Conservation (phyloP, 2,329 filamentous ascomycete species). For the Phyllosticta paracitricarpa region DNA sequence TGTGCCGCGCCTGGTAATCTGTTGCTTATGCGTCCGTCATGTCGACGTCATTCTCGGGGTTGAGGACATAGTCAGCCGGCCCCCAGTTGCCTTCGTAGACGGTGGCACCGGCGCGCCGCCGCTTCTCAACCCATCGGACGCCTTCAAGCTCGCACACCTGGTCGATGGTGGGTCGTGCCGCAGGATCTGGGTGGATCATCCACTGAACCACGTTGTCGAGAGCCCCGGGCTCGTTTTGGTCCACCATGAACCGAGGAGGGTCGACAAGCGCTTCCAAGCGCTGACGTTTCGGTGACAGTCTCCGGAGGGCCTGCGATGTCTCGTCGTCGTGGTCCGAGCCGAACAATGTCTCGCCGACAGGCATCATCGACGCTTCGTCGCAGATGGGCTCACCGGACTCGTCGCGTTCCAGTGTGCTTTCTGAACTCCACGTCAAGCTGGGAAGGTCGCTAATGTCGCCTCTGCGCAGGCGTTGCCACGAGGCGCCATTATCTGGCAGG, state of each 20-base stretch:
- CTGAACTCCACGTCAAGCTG: slow-evolving; percentile 70
- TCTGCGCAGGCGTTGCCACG: slow-evolving; percentile 81
- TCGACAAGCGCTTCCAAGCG: slow-evolving; percentile 47
- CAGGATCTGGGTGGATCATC: slow-evolving; percentile 75
- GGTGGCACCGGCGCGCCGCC: slow-evolving; percentile 79
- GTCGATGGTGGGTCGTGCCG: slow-evolving; percentile 61
- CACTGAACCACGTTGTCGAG: slow-evolving; percentile 75
- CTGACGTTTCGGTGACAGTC: slow-evolving; percentile 16
- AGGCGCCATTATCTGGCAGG: slow-evolving; percentile 82
- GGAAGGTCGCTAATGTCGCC: slow-evolving; percentile 86
- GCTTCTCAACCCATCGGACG: slow-evolving; percentile 66
- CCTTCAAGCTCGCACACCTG: slow-evolving; percentile 65
- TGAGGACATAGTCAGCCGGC: slow-evolving; percentile 56
- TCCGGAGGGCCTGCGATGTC: slow-evolving; percentile 28
- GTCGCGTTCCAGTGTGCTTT: slow-evolving; percentile 62
- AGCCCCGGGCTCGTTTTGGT: slow-evolving; percentile 60
- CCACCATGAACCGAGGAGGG: slow-evolving; percentile 83
- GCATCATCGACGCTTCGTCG: slow-evolving; percentile 17
- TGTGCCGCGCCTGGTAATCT: not conserved
- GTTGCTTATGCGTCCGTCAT: slow-evolving; percentile 46
- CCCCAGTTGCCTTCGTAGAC: slow-evolving; percentile 96
- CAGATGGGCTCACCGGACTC: slow-evolving; percentile 54
- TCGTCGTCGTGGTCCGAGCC: slow-evolving; percentile 24
- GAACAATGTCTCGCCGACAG: slow-evolving; percentile 20
- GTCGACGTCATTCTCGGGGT: slow-evolving; percentile 44